These are phyloP conservation scores for Geotrichum aggregatum DNA, from an alignment of 1,139 yeast genomes.

Conservation along the genomic window DNA sequence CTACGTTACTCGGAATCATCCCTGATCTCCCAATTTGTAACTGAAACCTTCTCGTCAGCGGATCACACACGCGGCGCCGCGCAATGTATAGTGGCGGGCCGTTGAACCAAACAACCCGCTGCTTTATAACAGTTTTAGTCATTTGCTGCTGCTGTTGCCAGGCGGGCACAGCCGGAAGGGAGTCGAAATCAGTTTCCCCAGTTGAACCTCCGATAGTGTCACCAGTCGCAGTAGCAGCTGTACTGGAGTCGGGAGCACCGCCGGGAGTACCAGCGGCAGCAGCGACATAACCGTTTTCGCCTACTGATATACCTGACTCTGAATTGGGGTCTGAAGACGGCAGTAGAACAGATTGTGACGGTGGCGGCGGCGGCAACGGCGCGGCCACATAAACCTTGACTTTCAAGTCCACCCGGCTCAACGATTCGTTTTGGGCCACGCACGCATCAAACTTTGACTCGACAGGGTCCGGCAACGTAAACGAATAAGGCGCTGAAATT, in stretches of 20 bases:
- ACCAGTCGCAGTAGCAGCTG: no score
- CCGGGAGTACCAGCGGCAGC: not conserved
- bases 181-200: not conserved
- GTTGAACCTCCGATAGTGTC: not conserved
- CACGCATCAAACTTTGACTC: not conserved
- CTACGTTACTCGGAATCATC: no score
- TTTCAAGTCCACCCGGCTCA: not conserved
- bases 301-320: no score
- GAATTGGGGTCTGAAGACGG: no score
- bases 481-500: not conserved
- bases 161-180: not conserved
- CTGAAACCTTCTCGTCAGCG: not conserved
- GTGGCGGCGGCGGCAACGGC: not conserved
- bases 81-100: not conserved
- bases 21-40: not conserved
- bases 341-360: not conserved
- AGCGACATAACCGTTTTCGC: no score
- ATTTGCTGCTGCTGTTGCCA: not conserved
- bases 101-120: constrained; percentile 1
- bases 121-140: not conserved
- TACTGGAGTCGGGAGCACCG: no score
- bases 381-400: not conserved
- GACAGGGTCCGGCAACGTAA: not conserved
- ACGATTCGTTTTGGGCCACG: not conserved
- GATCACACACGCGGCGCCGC: not conserved